Evolutionary conservation across 352 stramenopile species (phyloP).

Genomic region (Globisporangium emineosum): DNA sequence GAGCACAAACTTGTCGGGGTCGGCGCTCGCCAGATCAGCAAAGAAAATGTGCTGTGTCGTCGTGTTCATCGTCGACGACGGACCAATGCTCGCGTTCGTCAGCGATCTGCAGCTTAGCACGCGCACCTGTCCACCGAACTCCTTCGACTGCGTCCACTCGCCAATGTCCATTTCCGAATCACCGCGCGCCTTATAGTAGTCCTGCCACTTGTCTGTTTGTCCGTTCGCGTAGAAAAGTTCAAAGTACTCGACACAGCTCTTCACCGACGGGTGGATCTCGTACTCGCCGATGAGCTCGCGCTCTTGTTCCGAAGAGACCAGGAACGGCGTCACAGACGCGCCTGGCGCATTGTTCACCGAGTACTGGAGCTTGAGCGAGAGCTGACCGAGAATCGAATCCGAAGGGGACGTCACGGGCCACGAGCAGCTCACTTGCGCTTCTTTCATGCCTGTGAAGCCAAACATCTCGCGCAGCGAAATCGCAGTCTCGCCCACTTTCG

Average conservation of each 20-base stretch:
- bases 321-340: conserved; percentile 47
- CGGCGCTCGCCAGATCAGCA: conserved; percentile 27
- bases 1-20: conserved; percentile 52
- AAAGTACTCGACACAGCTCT: conserved; percentile 55
- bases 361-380: conserved; percentile 70
- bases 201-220: conserved; percentile 38
- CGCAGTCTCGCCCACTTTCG: conserved; percentile 77
- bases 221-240: conserved; percentile 64
- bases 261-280: conserved; percentile 50
- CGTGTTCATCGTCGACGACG: conserved; percentile 80
- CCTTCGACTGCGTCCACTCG: conserved; percentile 57
- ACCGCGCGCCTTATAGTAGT: conserved; percentile 68
- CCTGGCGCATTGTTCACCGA: conserved; percentile 48
- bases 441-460: conserved; percentile 67
- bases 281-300: conserved; percentile 73
- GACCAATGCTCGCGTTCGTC: conserved; percentile 81
- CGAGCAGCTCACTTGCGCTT: conserved; percentile 48
- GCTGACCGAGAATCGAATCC: conserved; percentile 65
- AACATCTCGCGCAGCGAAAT: conserved; percentile 76
- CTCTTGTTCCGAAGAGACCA: conserved; percentile 63
- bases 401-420: conserved; percentile 72
- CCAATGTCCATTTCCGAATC: conserved; percentile 72
- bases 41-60: conserved; percentile 71
- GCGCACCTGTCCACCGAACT: conserved; percentile 69
- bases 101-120: conserved; percentile 64